These are phyloP conservation scores for Cladophialophora psammophila DNA, from an alignment of 2,329 filamentous ascomycete species.

Conservation along the genomic window DNA sequence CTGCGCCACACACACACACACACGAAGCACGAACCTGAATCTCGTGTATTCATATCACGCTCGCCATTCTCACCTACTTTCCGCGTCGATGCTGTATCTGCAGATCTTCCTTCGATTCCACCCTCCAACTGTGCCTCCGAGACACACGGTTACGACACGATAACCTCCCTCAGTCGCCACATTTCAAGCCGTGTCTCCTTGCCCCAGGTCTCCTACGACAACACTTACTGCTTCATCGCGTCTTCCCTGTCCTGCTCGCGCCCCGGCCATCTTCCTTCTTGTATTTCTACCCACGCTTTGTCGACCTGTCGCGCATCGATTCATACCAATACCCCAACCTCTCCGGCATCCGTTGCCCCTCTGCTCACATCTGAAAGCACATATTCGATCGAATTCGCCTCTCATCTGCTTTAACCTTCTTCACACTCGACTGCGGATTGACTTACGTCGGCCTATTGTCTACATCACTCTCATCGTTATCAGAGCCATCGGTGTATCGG, in stretches of 20 bases:
- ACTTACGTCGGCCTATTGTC: background rate
- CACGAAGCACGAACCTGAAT: background rate
- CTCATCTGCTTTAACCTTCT: background rate
- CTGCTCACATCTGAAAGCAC: background rate
- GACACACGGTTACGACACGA: background rate
- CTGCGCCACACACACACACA: background rate
- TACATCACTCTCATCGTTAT: no score
- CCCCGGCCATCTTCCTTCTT: background rate
- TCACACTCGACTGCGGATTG: background rate
- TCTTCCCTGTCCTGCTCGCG: background rate
- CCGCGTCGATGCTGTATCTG: background rate
- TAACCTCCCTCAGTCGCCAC: background rate
- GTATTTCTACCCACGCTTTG: background rate
- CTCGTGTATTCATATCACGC: background rate
- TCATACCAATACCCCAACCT: background rate
- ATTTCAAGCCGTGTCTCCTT: background rate
- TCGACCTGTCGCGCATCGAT: background rate
- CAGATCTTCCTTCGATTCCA: background rate
- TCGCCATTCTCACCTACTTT: background rate
- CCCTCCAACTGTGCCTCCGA: background rate
- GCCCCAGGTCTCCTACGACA: background rate
- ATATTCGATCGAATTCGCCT: background rate
- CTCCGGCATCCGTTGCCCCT: background rate
- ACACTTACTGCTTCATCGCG: background rate
- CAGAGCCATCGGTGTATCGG: background rate